A percentile compares a stretch with the other conserved stretches of the same genome.
Evolutionary conservation across 352 stramenopile species (phyloP).

Genomic region (Globisporangium viniferum): DNA sequence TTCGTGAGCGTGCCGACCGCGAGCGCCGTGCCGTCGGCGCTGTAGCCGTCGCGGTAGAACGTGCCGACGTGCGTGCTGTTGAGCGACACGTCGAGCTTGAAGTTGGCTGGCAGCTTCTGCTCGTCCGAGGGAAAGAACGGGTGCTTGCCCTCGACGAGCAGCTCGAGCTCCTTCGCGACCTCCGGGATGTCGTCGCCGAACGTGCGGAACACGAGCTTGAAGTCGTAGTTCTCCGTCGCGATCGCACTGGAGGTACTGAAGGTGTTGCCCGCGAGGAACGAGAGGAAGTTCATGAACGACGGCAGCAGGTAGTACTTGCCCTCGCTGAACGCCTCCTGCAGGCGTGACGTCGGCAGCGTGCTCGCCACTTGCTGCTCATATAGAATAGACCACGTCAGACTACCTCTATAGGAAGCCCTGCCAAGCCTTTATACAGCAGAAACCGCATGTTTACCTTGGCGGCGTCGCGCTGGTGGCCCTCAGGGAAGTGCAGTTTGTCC

Average conservation of each 20-base stretch:
- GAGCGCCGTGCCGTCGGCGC: constrained; percentile 47
- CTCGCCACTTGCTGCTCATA: constrained; percentile 24
- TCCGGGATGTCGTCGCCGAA: constrained; percentile 80
- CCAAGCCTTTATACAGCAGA: too few species aligned
- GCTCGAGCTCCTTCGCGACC: constrained; percentile 67
- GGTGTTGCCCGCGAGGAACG: constrained; percentile 30
- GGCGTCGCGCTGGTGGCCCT: constrained; percentile 37
- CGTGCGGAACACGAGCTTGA: constrained; percentile 75
- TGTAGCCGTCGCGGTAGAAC: constrained; percentile 76
- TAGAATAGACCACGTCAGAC: background rate
- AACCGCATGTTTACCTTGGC: too few species aligned
- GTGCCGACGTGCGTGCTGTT: constrained; percentile 38
- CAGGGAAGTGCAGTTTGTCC: constrained; percentile 67
- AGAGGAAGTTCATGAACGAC: constrained; percentile 73
- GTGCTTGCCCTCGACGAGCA: constrained; percentile 62
- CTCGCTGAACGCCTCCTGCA: constrained; percentile 68
- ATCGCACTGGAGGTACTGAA: background rate
- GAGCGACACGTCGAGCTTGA: constrained; percentile 41
- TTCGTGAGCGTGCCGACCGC: constrained; percentile 62
- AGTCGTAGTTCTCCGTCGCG: constrained; percentile 26
- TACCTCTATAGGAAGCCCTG: background rate
- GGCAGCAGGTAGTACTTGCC: constrained; percentile 82
- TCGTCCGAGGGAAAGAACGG: constrained; percentile 32
- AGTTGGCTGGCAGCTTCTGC: constrained; percentile 34
- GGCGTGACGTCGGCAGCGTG: constrained; percentile 39